Evolutionary conservation across 805 yeast species (phyloP).

Genomic region (Candida takata): DNA sequence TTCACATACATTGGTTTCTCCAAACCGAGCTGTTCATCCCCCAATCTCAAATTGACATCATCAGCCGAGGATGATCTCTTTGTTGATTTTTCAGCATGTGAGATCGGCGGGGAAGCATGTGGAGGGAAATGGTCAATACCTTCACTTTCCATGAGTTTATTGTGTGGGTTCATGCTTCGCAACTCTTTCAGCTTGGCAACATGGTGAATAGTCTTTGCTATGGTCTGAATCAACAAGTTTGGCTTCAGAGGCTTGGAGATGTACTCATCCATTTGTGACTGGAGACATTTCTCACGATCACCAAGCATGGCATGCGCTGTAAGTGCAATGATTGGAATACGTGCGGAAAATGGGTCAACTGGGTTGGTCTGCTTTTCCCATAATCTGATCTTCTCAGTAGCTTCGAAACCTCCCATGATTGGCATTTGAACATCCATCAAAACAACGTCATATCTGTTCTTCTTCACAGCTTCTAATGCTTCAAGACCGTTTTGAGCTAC

Average conservation of each 20-base stretch:
- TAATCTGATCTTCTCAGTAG: constrained; percentile 77
- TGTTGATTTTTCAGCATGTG: neutral
- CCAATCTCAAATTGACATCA: neutral
- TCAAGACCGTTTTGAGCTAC: constrained; percentile 85
- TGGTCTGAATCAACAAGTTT: constrained; percentile 73
- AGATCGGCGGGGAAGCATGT: neutral
- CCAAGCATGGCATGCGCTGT: constrained; percentile 96
- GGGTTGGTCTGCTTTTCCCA: constrained; percentile 82
- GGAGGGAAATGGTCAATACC: constrained; percentile 6
- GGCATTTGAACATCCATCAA: constrained; percentile 96
- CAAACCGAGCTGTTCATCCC: neutral
- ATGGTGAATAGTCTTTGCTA: constrained; percentile 73
- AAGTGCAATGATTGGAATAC: constrained; percentile 83
- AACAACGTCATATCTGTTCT: constrained; percentile 67
- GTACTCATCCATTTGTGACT: constrained; percentile 90
- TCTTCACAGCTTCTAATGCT: constrained; percentile 69
- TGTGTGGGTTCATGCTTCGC: constrained; percentile 19
- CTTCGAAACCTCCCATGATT: constrained; percentile 92
- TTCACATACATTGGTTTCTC: neutral
- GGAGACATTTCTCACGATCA: constrained; percentile 78
- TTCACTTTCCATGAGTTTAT: constrained; percentile 17
- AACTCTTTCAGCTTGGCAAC: constrained; percentile 51
- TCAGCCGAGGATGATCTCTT: neutral
- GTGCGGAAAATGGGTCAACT: constrained; percentile 56
- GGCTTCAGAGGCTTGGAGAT: constrained; percentile 85